Conservation (phyloP, 495 filamentous ascomycete species). For the Xylaria acuta region DNA sequence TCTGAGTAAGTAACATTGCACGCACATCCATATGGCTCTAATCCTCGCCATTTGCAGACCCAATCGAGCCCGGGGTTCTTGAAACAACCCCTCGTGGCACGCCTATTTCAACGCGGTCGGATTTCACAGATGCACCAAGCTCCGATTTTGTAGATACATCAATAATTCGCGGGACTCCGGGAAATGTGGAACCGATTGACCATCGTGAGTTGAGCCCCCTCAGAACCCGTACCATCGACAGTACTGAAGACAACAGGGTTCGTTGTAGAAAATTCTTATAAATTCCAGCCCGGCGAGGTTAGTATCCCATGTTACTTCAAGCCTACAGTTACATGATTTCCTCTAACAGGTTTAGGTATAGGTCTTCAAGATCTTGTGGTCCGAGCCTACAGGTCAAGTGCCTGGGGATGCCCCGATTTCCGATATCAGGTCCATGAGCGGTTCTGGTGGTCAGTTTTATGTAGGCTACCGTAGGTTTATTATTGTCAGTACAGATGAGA, state of each 20-base stretch:
- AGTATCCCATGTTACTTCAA: slow-evolving; percentile 4
- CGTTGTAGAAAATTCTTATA: slow-evolving; percentile 47
- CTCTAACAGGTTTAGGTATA: slow-evolving; percentile 28
- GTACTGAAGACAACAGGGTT: slow-evolving; percentile 43
- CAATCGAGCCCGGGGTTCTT: neutral
- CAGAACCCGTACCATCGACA: neutral
- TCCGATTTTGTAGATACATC: slow-evolving; percentile 7
- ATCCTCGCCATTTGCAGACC: slow-evolving; percentile 9
- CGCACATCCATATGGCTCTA: neutral
- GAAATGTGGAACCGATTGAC: slow-evolving; percentile 35
- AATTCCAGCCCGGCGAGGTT: slow-evolving; percentile 51
- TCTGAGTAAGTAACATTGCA: slow-evolving; percentile 8
- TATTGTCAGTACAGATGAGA: slow-evolving; percentile 54
- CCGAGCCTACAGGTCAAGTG: slow-evolving; percentile 49
- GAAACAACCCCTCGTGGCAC: slow-evolving; percentile 34
- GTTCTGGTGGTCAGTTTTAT: slow-evolving; percentile 45
- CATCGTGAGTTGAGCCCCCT: slow-evolving; percentile 29
- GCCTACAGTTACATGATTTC: neutral
- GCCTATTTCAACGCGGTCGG: slow-evolving; percentile 9
- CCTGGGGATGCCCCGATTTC: slow-evolving; percentile 41
- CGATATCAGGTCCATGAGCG: slow-evolving; percentile 37
- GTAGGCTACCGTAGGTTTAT: slow-evolving; percentile 54
- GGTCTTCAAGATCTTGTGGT: slow-evolving; percentile 58
- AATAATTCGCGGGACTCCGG: slow-evolving; percentile 37
- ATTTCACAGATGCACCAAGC: neutral